Conservation (phyloP, 371 early-diverging fungal species). For the Mortierella sp. region DNA sequence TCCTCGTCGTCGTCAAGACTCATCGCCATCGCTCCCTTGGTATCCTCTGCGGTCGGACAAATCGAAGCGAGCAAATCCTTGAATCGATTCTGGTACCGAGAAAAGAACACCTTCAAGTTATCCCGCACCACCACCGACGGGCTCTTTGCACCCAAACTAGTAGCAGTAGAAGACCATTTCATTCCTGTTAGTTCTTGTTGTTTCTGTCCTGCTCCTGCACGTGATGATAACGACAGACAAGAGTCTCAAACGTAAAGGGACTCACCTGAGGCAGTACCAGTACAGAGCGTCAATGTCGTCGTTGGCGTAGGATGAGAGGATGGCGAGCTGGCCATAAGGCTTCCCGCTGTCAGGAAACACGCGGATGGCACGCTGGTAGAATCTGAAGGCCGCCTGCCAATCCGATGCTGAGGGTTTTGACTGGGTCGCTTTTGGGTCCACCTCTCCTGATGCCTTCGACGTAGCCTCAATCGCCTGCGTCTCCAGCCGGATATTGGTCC, state of each 20-base stretch:
- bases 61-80: slow-evolving; percentile 35
- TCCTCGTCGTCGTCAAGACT: slow-evolving; percentile 20
- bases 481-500: slow-evolving; percentile 52
- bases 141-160: slow-evolving; percentile 55
- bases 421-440: slow-evolving; percentile 4
- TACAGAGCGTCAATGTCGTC: slow-evolving; percentile 60
- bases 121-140: slow-evolving; percentile 50
- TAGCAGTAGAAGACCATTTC: not conserved
- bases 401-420: slow-evolving; percentile 31
- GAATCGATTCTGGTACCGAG: slow-evolving; percentile 54
- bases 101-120: slow-evolving; percentile 59
- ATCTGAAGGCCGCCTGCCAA: slow-evolving; percentile 40
- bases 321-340: slow-evolving; percentile 62
- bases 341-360: slow-evolving; percentile 54
- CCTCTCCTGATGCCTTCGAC: not conserved
- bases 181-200: not conserved
- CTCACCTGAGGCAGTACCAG: slow-evolving; percentile 62
- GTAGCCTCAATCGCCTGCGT: slow-evolving; percentile 15
- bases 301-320: slow-evolving; percentile 56
- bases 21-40: slow-evolving; percentile 16
- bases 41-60: slow-evolving; percentile 8
- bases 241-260: not conserved
- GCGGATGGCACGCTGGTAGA: slow-evolving; percentile 36
- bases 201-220: not conserved
- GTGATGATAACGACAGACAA: not conserved